Evolutionary conservation across 1,284 basidiomycete genomes (phyloP).

Genomic region (Apiotrichum brassicae): DNA sequence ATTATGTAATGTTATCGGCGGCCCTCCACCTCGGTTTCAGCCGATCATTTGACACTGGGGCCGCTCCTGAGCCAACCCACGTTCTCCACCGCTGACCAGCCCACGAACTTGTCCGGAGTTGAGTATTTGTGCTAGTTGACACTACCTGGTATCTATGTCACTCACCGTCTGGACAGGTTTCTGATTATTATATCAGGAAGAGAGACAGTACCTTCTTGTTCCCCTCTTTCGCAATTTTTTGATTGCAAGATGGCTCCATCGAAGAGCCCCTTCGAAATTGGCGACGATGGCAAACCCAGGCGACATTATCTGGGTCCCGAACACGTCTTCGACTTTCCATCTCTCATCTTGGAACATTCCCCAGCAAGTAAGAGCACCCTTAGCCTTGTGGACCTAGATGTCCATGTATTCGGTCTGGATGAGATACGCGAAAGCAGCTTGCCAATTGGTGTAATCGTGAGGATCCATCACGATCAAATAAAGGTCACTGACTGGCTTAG

Average conservation of each 20-base stretch:
- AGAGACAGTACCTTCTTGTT: no score
- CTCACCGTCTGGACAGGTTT: no score
- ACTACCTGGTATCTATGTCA: no score
- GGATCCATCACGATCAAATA: not conserved
- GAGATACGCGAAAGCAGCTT: conserved; percentile 26
- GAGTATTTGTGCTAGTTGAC: no score
- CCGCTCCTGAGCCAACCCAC: no score
- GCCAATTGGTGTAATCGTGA: conserved; percentile 31
- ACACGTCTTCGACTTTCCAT: conserved; percentile 26
- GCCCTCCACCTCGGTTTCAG: no score
- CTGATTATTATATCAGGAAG: no score
- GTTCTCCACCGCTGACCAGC: no score
- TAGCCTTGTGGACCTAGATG: conserved; percentile 30
- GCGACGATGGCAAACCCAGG: not conserved
- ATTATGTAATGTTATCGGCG: no score
- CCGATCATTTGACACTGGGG: no score
- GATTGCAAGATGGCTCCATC: not conserved
- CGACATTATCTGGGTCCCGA: conserved; percentile 6
- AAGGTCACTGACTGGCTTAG: conserved; percentile 10
- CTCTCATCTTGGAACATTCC: conserved; percentile 23
- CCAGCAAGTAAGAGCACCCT: conserved; percentile 10
- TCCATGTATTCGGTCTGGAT: conserved; percentile 37
- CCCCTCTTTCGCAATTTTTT: no score
- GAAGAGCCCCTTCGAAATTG: not conserved
- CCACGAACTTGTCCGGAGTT: no score